phyloP scores from a whole-genome alignment of 768 basidiomycete genomes.

The Tulasnella sp. region DNA sequence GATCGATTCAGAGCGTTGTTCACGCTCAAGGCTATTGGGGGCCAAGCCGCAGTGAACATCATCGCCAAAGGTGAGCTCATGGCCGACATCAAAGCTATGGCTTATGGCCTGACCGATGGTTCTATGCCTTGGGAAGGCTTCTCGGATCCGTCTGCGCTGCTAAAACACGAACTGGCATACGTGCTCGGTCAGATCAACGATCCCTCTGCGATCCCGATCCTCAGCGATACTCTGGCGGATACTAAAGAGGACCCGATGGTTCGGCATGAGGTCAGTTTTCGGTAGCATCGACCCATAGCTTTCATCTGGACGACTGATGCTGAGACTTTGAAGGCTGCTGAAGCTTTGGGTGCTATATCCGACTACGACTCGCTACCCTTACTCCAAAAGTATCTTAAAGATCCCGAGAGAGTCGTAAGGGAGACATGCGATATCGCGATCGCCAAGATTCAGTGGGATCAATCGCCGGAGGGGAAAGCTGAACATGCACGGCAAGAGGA shows the following conservation, averaged over 20 bases:
- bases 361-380: constrained; percentile 50
- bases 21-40: constrained; percentile 70
- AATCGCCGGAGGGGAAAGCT: constrained; percentile 18
- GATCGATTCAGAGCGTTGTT: constrained; percentile 86
- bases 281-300: background rate
- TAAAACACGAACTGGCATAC: constrained; percentile 97
- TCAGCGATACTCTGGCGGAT: constrained; percentile 66
- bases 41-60: constrained; percentile 63
- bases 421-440: constrained; percentile 98
- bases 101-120: constrained; percentile 10
- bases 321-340: constrained; percentile 60
- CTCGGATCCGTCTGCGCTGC: constrained; percentile 70
- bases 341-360: constrained; percentile 94
- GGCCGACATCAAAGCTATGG: constrained; percentile 16
- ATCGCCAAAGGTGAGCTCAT: constrained; percentile 78
- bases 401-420: constrained; percentile 62
- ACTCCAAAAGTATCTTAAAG: constrained; percentile 57
- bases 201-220: constrained; percentile 57
- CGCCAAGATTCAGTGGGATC: constrained; percentile 87
- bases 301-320: background rate
- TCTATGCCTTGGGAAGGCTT: constrained; percentile 47
- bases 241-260: constrained; percentile 84
- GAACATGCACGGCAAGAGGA: constrained; percentile 27
- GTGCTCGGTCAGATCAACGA: constrained; percentile 87
- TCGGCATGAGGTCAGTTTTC: constrained; percentile 68